Evolutionary conservation across 1,139 yeast genomes (phyloP), one percentile per base, ranked within the genome.

Genomic region (Pneumocystis oryctolagi): DNA sequence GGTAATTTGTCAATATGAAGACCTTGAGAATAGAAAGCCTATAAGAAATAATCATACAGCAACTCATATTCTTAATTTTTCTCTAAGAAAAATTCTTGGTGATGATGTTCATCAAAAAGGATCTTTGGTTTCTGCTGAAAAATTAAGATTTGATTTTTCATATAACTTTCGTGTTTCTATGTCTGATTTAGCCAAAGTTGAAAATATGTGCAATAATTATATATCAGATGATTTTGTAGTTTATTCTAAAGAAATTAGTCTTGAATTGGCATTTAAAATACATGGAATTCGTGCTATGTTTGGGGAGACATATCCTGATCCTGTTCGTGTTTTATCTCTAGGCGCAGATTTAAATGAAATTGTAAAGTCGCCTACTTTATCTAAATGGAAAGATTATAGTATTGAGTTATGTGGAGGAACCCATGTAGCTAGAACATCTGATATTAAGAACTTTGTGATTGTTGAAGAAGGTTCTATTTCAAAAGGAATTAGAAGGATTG

Each of bases 341-440:
- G 99, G 99, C 72, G 86, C 82, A 59, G 83, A 96, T 60, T 88
- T 94, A 61, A 92, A 87, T 31, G 94, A 87, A 5, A 78, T 92
- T 69, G 73, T 90, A 67, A 78, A 80, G 12, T 79, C 84, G 69
- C 96, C 97, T 69, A 68, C 76, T 35, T 86, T 81, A 71, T 77
- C 77, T 62, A 82, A 87, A 71, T 92, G 98, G 97, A 76, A 75
- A 69, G 78, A 82, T 63, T 79, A 82, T 70, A 88, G 97, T 3
- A 80, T 94, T 69, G 99, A 94, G 77, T 90, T 92, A 80, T 92
- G 99, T 77, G 99, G 99, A 77, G 99, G 99, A 76, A 92, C 98
- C 20, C 99, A 92, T 72, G 97, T 92, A 68, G 81, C 83, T 63
- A 85, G 85, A 74, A 90, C 98, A 30, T 87, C 92, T 66, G 98